Conservation (phyloP, 129 eudicot species). For the Smallanthus sonchifolius region DNA sequence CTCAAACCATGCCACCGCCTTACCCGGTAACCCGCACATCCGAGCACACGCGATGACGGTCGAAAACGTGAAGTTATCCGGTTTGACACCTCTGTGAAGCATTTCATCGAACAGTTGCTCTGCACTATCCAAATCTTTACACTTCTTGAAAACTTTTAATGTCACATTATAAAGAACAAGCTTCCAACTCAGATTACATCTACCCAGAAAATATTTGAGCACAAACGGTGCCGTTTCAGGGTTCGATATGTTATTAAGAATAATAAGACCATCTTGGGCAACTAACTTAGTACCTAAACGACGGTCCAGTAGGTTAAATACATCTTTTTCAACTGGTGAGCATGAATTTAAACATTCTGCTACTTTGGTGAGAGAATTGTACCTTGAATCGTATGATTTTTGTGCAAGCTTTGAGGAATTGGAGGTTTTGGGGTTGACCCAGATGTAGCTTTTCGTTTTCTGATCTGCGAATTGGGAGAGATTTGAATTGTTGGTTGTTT, state of each 20-base stretch:
- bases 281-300: constrained; percentile 38
- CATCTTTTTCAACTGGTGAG: constrained; percentile 35
- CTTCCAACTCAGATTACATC: constrained; percentile 29
- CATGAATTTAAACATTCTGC: constrained; percentile 57
- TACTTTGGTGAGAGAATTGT: constrained; percentile 42
- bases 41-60: constrained; percentile 79
- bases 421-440: constrained; percentile 90
- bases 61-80: constrained; percentile 79
- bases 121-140: constrained; percentile 55
- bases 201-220: constrained; percentile 47
- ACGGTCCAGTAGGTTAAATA: constrained; percentile 27
- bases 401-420: constrained; percentile 43
- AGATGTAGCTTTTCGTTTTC: constrained; percentile 23
- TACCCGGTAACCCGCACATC: constrained; percentile 49
- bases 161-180: constrained; percentile 68
- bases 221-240: constrained; percentile 39
- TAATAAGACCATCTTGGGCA: constrained; percentile 67
- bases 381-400: constrained; percentile 65
- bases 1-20: constrained; percentile 88
- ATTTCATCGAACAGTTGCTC: constrained; percentile 73
- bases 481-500: constrained; percentile 16
- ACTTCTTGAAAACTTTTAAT: constrained; percentile 68
- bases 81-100: constrained; percentile 62
- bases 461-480: constrained; percentile 16
- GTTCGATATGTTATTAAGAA: constrained; percentile 72